Evolutionary conservation across 225 moss, liverwort and hornwort genomes (phyloP).

Genomic region (Bryum argenteum): DNA sequence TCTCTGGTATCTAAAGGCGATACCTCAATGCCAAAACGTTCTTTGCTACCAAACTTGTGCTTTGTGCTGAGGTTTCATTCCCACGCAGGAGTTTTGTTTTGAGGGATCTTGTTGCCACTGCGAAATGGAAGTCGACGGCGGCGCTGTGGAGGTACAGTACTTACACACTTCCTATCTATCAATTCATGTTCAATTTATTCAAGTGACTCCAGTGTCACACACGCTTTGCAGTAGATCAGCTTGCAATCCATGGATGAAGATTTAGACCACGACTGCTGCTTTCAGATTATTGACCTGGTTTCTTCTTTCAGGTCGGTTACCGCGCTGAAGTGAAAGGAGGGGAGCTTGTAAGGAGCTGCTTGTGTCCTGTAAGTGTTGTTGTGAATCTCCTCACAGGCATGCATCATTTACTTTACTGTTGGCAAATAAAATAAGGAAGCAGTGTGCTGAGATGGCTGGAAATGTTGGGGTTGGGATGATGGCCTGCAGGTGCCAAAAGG

Average conservation of each 20-base stretch:
- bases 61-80: not conserved
- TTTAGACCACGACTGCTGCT: too few species aligned
- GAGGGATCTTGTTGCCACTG: conserved; percentile 96
- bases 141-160: conserved; percentile 72
- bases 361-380: conserved; percentile 78
- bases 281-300: not conserved
- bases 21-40: not conserved
- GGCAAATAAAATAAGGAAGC: too few species aligned
- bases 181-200: not conserved
- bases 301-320: conserved; percentile 80
- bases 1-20: too few species aligned
- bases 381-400: too few species aligned
- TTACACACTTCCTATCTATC: not conserved
- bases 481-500: conserved; percentile 86
- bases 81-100: conserved; percentile 86
- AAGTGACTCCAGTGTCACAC: not conserved
- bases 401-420: too few species aligned
- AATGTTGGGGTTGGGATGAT: conserved; percentile 18
- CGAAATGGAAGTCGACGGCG: conserved; percentile 97
- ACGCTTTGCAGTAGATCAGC: not conserved
- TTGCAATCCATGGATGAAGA: not conserved
- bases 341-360: conserved; percentile 82
- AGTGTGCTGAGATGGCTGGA: not conserved
- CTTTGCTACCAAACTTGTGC: conserved; percentile 2
- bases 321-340: conserved; percentile 69